Percentiles rank a stretch among this genome's conserved stretches.
phyloP scores from a whole-genome alignment of 495 filamentous ascomycete species.

The Collariella sp. region DNA sequence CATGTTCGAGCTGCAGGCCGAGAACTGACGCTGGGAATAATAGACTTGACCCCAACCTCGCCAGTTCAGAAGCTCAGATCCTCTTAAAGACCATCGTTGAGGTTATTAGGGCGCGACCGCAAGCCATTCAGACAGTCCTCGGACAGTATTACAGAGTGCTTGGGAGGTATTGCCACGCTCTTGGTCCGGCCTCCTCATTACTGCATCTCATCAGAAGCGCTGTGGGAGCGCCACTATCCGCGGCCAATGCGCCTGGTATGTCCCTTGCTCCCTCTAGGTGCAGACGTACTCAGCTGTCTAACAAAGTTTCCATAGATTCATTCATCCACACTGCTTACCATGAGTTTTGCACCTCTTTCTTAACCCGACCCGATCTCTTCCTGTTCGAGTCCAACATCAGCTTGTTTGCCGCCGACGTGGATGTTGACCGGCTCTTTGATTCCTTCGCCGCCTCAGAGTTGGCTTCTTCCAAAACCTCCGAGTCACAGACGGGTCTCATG shows the following conservation, averaged over 20 bases:
- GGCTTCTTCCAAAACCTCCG: conserved; percentile 12
- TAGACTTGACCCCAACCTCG: conserved; percentile 9
- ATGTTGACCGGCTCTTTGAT: conserved; percentile 23
- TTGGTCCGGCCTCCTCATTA: conserved; percentile 5
- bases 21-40: neutral
- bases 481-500: conserved; percentile 35
- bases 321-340: conserved; percentile 24
- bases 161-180: conserved; percentile 15
- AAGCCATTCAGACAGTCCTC: conserved; percentile 13
- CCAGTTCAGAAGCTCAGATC: neutral
- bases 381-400: conserved; percentile 16
- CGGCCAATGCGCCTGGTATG: conserved; percentile 15
- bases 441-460: conserved; percentile 6
- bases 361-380: conserved; percentile 22
- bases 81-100: conserved; percentile 13
- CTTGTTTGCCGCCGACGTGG: conserved; percentile 15
- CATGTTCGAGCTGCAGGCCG: neutral
- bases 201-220: conserved; percentile 6
- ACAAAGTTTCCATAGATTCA: conserved; percentile 8
- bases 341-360: conserved; percentile 32
- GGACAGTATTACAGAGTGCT: conserved; percentile 18
- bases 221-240: conserved; percentile 17
- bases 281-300: neutral
- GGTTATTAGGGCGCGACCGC: conserved; percentile 9
- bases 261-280: neutral